Evolutionary conservation across 352 stramenopile genomes (phyloP).

Genomic region (Peronospora destructor): DNA sequence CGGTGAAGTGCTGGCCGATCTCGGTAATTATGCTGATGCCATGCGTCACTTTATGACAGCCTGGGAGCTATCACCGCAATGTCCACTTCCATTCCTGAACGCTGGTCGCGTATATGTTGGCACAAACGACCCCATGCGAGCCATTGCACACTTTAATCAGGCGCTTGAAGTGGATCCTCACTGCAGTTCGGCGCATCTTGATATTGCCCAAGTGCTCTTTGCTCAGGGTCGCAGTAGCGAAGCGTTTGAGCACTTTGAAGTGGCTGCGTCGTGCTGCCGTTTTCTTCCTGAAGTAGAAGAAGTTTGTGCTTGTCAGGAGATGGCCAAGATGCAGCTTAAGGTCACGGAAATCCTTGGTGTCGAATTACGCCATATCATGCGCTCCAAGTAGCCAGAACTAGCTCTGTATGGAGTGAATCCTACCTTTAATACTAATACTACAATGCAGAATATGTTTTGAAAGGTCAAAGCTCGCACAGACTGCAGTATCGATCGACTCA

Average conservation of each 20-base stretch:
- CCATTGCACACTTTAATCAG: slow-evolving; percentile 77
- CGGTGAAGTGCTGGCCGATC: slow-evolving; percentile 73
- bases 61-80: slow-evolving; percentile 68
- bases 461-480: neutral
- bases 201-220: slow-evolving; percentile 83
- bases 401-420: neutral
- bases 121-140: slow-evolving; percentile 75
- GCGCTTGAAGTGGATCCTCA: slow-evolving; percentile 67
- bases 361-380: slow-evolving; percentile 82
- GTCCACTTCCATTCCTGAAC: slow-evolving; percentile 77
- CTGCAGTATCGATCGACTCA: neutral
- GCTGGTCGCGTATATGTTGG: slow-evolving; percentile 74
- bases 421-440: neutral
- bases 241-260: slow-evolving; percentile 71
- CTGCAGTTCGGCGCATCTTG: slow-evolving; percentile 74
- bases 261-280: slow-evolving; percentile 60
- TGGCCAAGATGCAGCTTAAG: slow-evolving; percentile 82
- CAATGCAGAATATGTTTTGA: slow-evolving; percentile 3
- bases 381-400: slow-evolving; percentile 42
- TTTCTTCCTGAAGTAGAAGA: slow-evolving; percentile 82
- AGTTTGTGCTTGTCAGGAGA: slow-evolving; percentile 62
- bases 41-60: slow-evolving; percentile 73
- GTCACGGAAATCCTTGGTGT: slow-evolving; percentile 81
- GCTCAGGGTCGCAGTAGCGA: slow-evolving; percentile 65
- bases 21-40: slow-evolving; percentile 72